Evolutionary conservation across 805 yeast genomes (phyloP).

Genomic region (Sugiyamaella mastotermitis): DNA sequence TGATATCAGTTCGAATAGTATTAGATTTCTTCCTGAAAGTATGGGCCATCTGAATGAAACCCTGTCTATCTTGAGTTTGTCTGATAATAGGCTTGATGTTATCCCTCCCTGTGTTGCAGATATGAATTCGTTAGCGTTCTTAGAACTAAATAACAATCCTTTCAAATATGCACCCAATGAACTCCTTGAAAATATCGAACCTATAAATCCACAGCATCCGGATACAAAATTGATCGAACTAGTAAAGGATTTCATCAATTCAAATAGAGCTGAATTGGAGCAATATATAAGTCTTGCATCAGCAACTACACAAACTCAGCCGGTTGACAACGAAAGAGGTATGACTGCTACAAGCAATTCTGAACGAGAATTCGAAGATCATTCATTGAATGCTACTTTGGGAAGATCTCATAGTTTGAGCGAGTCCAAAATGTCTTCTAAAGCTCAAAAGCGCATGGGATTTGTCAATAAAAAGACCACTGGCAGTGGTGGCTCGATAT

Average conservation of each 20-base stretch:
- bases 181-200: neutral
- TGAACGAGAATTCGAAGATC: too few species aligned
- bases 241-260: too few species aligned
- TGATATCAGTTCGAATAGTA: constrained; percentile 55
- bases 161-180: constrained; percentile 37
- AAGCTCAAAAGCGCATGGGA: constrained; percentile 73
- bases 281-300: too few species aligned
- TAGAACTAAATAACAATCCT: constrained; percentile 62
- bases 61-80: constrained; percentile 55
- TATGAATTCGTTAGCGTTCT: constrained; percentile 45
- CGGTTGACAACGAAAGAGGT: too few species aligned
- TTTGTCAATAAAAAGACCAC: constrained; percentile 46
- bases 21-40: constrained; percentile 42
- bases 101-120: constrained; percentile 50
- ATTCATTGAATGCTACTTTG: too few species aligned
- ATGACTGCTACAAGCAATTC: too few species aligned
- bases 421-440: constrained; percentile 44
- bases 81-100: constrained; percentile 50
- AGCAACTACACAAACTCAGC: too few species aligned
- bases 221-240: too few species aligned
- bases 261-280: too few species aligned
- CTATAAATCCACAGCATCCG: too few species aligned
- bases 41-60: constrained; percentile 33
- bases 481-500: neutral
- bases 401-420: too few species aligned